These are phyloP conservation scores for Coemansia sp. DNA, from an alignment of 192 early-diverging fungal species.

Conservation along the genomic window DNA sequence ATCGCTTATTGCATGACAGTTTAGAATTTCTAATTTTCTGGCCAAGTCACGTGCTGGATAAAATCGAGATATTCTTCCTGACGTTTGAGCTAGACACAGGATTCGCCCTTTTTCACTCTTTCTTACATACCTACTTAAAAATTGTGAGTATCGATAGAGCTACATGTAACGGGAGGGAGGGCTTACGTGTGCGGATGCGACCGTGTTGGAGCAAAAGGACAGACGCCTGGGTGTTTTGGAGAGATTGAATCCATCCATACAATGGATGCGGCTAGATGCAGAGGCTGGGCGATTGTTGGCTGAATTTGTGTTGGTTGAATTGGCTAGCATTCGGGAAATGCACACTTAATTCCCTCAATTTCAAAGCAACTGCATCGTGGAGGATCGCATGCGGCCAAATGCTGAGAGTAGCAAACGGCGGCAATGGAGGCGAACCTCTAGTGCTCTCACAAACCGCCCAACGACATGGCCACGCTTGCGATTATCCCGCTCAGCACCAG, in stretches of 20 bases:
- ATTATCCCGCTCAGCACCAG: no score
- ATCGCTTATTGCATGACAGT: neutral
- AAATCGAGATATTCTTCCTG: neutral
- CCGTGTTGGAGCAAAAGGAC: neutral
- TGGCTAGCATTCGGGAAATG: neutral
- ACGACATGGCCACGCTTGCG: no score
- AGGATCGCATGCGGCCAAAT: no score
- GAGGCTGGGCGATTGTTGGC: neutral
- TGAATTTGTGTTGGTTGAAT: neutral
- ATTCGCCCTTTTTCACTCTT: neutral
- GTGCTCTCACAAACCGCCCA: no score
- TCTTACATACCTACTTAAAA: neutral
- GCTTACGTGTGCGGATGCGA: neutral
- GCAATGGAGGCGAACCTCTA: no score
- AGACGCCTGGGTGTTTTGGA: neutral
- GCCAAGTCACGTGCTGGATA: neutral
- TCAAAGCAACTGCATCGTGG: no score
- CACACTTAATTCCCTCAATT: no score
- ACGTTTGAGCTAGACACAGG: neutral
- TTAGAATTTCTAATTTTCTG: neutral
- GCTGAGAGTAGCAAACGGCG: no score
- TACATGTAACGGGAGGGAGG: neutral
- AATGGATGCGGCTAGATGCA: neutral
- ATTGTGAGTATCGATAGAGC: neutral
- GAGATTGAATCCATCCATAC: neutral